These are phyloP conservation scores for Monoraphidium neglectum DNA, from an alignment of 139 green algal genomes.

Conservation along the genomic window DNA sequence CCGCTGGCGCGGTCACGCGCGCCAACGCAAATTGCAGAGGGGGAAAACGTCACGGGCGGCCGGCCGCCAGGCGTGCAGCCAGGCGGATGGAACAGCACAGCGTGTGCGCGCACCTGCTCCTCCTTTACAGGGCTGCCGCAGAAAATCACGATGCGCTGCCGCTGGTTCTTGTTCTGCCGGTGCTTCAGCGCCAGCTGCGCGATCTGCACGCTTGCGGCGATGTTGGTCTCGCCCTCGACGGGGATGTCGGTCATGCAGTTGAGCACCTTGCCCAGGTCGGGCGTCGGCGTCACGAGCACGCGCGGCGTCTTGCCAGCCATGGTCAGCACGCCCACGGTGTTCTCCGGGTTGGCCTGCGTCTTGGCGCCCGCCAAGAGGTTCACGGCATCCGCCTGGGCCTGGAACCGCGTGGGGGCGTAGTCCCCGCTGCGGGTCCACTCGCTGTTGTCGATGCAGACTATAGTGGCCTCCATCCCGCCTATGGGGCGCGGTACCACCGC, in stretches of 20 bases:
- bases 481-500: too few species aligned
- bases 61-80: too few species aligned
- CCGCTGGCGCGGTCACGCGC: too few species aligned
- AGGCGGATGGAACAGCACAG: background rate
- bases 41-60: background rate
- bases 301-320: conserved; percentile 92
- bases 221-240: conserved; percentile 84
- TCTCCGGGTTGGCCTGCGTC: conserved; percentile 96
- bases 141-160: conserved; percentile 98
- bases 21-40: too few species aligned
- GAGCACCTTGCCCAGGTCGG: conserved; percentile 96
- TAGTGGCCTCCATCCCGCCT: conserved; percentile 89
- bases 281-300: conserved; percentile 96
- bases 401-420: conserved; percentile 92
- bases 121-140: conserved; percentile 89
- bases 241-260: conserved; percentile 86
- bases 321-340: conserved; percentile 97
- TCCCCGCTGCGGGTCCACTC: conserved; percentile 96
- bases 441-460: conserved; percentile 96
- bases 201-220: conserved; percentile 90
- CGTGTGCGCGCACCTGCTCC: conserved; percentile 61
- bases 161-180: conserved; percentile 99
- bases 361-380: conserved; percentile 98
- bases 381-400: conserved; percentile 95
- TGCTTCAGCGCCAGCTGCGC: conserved; percentile 99